Base-by-base conservation (phyloP, 1,284 basidiomycete genomes). In the Cryptococcus jaspeensis region DNA sequence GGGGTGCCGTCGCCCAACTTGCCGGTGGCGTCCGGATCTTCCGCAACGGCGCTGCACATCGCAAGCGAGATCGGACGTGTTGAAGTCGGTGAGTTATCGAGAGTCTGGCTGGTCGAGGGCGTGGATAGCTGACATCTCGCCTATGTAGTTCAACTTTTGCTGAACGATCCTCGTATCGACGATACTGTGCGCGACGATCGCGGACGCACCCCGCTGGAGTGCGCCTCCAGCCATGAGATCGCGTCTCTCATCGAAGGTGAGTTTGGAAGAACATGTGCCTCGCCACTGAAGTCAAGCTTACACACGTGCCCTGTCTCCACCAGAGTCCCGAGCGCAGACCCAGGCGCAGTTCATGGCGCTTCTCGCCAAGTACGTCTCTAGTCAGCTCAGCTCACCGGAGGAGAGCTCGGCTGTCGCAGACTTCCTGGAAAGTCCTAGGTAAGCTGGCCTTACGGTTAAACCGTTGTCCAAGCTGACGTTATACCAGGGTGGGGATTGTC, bases 11-110 rank as follows among this genome's bases (percentile, higher is more conserved):
- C 62, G 15, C 69, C 16, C 82, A 74, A 74, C 52, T 49, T 71
- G 11, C 66, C 68, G 0, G 58, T 90, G 56, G 85, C 87, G 0
- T 81, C 84, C 0, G 84, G 82, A 1, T 86, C 87, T 0, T 86
- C 87, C 2, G 89, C 87, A 6, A 93, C 92, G 0, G 82, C 93
- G 0, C 81, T 97, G 0, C 94, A 98, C 73, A 83, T 97, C 9
- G 92, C 93, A 0, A 86, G 89, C 0, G 86, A 87, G 0, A 81
- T 93, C 1, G 89, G 89, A 4, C 82, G 94, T 38, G 78, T 82
- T 2, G 94, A 97, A 58, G 84, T 90, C 9, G 86, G 81, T 60
- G 60, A 68, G 56, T 43, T 23, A 20, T 35, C 23, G 13, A 22
- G 38, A 36, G 63, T 78, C 12, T 13, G n/a, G n/a, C 23, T 23